A percentile compares a stretch with the other conserved stretches of the same genome.
Conservation (phyloP, 2,329 filamentous ascomycete genomes). For the Curvularia hawaiiensis region DNA sequence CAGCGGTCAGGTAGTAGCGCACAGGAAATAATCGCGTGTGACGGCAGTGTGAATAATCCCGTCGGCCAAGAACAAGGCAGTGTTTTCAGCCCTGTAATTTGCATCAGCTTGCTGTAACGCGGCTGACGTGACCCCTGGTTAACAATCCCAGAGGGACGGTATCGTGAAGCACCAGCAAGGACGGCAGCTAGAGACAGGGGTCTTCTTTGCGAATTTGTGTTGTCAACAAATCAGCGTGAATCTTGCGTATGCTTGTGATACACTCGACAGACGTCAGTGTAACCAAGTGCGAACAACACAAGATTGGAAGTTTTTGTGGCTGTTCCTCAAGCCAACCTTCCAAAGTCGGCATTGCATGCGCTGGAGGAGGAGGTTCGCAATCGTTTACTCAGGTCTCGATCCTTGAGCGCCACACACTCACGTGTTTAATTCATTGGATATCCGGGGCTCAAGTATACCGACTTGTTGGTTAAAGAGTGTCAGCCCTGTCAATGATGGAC, state of each 20-base stretch:
- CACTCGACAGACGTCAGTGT: slow-evolving; percentile 1
- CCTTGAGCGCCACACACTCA: slow-evolving; percentile 18
- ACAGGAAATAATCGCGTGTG: slow-evolving; percentile 5
- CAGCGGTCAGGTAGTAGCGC: background rate
- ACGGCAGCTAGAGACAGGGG: background rate
- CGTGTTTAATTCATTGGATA: slow-evolving; percentile 26
- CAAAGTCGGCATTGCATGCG: background rate
- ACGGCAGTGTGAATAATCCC: slow-evolving; percentile 1
- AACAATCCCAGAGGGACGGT: slow-evolving; percentile 1
- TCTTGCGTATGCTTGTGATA: background rate
- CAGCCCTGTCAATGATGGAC: slow-evolving; percentile 4
- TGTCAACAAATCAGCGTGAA: slow-evolving; percentile 11
- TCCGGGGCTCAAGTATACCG: slow-evolving; percentile 18
- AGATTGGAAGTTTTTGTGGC: slow-evolving; percentile 19
- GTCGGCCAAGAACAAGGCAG: slow-evolving; percentile 9
- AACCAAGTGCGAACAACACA: background rate
- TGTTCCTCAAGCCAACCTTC: slow-evolving; percentile 8
- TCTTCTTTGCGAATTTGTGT: background rate
- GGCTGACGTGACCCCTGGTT: slow-evolving; percentile 4
- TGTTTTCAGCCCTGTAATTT: slow-evolving; percentile 9
- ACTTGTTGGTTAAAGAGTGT: slow-evolving; percentile 16
- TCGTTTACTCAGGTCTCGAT: slow-evolving; percentile 1
- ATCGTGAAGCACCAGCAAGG: background rate
- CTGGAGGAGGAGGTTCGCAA: background rate
- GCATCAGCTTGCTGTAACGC: slow-evolving; percentile 13